Percentiles rank a stretch among this genome's conserved stretches.
phyloP scores from a whole-genome alignment of 352 stramenopile species.

The Paralagenidium karlingii region DNA sequence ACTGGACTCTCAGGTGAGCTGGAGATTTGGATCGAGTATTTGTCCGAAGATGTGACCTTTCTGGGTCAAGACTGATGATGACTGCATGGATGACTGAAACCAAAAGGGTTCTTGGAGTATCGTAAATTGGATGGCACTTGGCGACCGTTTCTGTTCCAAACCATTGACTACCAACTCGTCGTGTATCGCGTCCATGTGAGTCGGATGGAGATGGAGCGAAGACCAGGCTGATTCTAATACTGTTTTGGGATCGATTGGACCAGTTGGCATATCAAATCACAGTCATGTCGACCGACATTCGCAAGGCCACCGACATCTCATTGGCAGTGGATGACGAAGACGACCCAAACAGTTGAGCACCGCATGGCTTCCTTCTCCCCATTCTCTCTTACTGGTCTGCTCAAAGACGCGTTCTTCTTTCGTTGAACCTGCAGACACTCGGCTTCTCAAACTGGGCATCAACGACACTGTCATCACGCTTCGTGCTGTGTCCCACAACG shows the following conservation, averaged over 20 bases:
- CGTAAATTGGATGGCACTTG: conserved; percentile 54
- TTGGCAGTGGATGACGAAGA: conserved; percentile 22
- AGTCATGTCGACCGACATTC: conserved; percentile 61
- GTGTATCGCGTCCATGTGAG: conserved; percentile 58
- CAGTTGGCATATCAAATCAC: conserved; percentile 58
- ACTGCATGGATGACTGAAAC: no score
- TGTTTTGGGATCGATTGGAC: background rate
- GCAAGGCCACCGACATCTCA: conserved; percentile 38
- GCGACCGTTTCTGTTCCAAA: conserved; percentile 71
- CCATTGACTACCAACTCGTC: conserved; percentile 43
- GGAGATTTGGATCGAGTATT: no score
- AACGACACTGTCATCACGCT: conserved; percentile 55
- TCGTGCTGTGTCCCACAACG: conserved; percentile 48
- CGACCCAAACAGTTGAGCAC: no score
- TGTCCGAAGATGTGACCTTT: no score
- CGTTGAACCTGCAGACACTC: conserved; percentile 9
- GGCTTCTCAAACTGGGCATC: conserved; percentile 40
- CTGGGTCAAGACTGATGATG: no score
- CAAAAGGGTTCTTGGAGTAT: conserved; percentile 67
- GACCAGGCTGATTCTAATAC: background rate
- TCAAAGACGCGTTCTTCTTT: background rate
- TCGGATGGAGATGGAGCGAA: background rate
- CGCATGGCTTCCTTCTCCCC: no score
- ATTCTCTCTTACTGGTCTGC: background rate
- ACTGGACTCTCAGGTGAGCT: no score